Percentiles rank a stretch among this genome's conserved stretches.
phyloP scores from a whole-genome alignment of 768 basidiomycete genomes.

The Hydnum rufescens region DNA sequence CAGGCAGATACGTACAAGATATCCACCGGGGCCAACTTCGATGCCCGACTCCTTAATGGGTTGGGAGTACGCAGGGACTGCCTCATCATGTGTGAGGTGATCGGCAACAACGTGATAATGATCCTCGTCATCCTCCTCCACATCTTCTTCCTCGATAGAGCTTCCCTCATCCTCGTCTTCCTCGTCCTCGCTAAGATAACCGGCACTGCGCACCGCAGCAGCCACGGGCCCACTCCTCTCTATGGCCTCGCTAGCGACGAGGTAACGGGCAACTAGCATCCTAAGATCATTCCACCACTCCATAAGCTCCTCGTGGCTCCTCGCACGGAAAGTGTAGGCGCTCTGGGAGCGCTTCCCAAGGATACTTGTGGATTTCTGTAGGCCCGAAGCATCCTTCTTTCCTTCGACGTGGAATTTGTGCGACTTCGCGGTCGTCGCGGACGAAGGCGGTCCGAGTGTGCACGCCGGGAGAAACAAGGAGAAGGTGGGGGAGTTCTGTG shows the following conservation, averaged over 20 bases:
- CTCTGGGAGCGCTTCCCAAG: slow-evolving; percentile 23
- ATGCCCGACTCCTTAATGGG: slow-evolving; percentile 23
- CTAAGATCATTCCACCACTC: slow-evolving; percentile 99
- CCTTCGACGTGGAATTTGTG: slow-evolving; percentile 99
- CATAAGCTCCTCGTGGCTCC: slow-evolving; percentile 94
- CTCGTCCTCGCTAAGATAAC: slow-evolving; percentile 72
- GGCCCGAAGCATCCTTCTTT: slow-evolving; percentile 58
- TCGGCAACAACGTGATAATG: slow-evolving; percentile 22
- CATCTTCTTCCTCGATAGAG: slow-evolving; percentile 30
- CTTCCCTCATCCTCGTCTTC: slow-evolving; percentile 27
- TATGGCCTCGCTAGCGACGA: slow-evolving; percentile 86
- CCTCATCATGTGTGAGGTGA: slow-evolving; percentile 20
- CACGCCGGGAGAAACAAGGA: slow-evolving; percentile 85
- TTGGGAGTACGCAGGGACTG: slow-evolving; percentile 40
- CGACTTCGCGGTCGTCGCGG: slow-evolving; percentile 36
- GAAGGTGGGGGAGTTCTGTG: slow-evolving; percentile 46
- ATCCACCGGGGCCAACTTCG: slow-evolving; percentile 34
- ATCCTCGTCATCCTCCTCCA: slow-evolving; percentile 28
- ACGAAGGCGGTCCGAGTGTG: slow-evolving; percentile 81
- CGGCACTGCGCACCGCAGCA: slow-evolving; percentile 74
- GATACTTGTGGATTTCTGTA: slow-evolving; percentile 17
- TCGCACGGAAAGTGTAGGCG: slow-evolving; percentile 78
- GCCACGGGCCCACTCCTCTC: slow-evolving; percentile 84
- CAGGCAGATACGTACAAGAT: slow-evolving; percentile 29
- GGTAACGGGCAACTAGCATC: slow-evolving; percentile 82